Evolutionary conservation across 106 monocot species (phyloP), one percentile per base, ranked within the genome.

Genomic region (Acanthochlamys bracteata): DNA sequence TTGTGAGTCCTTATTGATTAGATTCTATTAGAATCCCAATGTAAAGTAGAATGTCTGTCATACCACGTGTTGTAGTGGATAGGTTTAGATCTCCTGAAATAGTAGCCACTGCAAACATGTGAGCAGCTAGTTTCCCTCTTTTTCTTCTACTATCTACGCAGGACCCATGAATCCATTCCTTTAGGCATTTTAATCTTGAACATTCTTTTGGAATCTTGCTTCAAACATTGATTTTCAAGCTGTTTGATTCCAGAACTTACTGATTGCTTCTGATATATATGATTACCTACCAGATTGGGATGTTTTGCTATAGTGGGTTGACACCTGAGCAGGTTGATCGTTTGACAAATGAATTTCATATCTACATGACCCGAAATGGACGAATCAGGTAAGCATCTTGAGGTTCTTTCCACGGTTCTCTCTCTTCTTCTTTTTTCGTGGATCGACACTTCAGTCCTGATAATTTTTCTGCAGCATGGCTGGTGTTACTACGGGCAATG

Each of bases 221-320:
- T 49, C 17, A 49, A 12, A 49, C 10, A 49, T 49, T 49, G 49
- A 17, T 17, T 46, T 7, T 47, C 23, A 20, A 33, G 33, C 33
- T 33, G 33, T 6, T 33, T 33, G 33, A 46, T 13, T 51, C 8
- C 51, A 7, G 13, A 41, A 20, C 27, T 41, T 16, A 40, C 49
- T 49, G 49, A 14, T 17, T 12, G 60, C 3, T 67, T 40, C 42
- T 67, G 43, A 3, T 49, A 61, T 64, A 12, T 57, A 16, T 70
- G 59, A 10, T 60, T 20, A 10, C n/a, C 63, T 43, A 58, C 39
- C 81, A 99, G 98, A 99, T 99, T 65, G 98, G 98, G 20, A 99
- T 99, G 98, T 99, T 99, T 59, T 99, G 98, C 79, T 99, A 79
- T 71, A 98, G 98, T 69, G 98, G 98, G 39, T 64, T 98, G 82